Conservation (phyloP, 2,329 filamentous ascomycete species). For the Colletotrichum siamense region DNA sequence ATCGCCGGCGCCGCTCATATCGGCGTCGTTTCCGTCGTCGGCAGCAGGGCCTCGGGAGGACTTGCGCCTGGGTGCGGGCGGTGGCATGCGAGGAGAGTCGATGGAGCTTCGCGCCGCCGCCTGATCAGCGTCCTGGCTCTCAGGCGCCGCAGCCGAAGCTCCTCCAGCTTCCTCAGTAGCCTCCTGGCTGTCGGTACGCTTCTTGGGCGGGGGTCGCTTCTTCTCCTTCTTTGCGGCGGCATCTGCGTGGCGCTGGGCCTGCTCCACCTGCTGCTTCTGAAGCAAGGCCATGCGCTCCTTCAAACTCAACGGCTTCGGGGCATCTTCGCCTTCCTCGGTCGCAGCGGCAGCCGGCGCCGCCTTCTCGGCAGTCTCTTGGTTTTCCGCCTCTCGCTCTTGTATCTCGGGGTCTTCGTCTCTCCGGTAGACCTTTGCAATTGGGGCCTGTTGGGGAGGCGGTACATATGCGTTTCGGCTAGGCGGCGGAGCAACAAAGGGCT, state of each 20-base stretch:
- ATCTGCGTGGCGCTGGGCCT: slow-evolving; percentile 82
- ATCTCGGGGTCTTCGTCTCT: slow-evolving; percentile 86
- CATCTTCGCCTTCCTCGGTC: slow-evolving; percentile 66
- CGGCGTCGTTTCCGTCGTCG: slow-evolving; percentile 68
- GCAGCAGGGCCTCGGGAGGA: slow-evolving; percentile 50
- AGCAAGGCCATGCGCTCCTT: slow-evolving; percentile 95
- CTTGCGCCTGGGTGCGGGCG: slow-evolving; percentile 56
- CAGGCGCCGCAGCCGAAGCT: slow-evolving; percentile 20
- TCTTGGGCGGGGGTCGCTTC: slow-evolving; percentile 75
- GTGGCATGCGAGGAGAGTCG: slow-evolving; percentile 46
- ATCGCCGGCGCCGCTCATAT: slow-evolving; percentile 69
- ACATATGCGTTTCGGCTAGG: slow-evolving; percentile 92
- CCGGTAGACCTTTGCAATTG: slow-evolving; percentile 78
- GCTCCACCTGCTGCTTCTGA: slow-evolving; percentile 92
- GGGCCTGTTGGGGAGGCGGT: slow-evolving; percentile 74
- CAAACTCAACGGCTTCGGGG: slow-evolving; percentile 89
- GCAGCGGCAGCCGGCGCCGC: slow-evolving; percentile 60
- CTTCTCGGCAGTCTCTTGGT: slow-evolving; percentile 69
- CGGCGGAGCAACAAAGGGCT: slow-evolving; percentile 94
- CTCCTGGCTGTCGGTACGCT: slow-evolving; percentile 58
- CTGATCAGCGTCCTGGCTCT: slow-evolving; percentile 49
- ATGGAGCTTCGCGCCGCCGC: slow-evolving; percentile 53
- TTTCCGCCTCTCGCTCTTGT: slow-evolving; percentile 69
- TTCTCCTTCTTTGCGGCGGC: slow-evolving; percentile 84
- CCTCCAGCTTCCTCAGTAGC: slow-evolving; percentile 26